Conservation (phyloP, 805 yeast genomes). For the Zygosaccharomyces siamensis region DNA sequence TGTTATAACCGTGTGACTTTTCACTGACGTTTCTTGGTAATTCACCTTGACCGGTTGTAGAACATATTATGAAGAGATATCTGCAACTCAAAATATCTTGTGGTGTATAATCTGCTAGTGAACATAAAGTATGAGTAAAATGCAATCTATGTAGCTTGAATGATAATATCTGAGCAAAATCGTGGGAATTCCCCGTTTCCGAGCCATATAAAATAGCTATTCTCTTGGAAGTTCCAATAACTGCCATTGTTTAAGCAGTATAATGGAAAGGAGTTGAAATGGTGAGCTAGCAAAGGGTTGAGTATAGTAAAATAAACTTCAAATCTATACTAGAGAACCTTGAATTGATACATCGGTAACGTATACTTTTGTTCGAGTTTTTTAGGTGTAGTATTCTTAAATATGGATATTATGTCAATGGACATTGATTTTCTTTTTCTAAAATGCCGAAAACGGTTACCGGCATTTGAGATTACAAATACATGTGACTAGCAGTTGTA, state of each 20-base stretch:
- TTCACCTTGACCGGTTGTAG: conserved; percentile 96
- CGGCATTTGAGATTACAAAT: neutral
- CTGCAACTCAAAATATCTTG: conserved; percentile 49
- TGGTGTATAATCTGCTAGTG: conserved; percentile 59
- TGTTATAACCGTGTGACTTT: conserved; percentile 14
- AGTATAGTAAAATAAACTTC: no score
- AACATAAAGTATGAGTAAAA: conserved; percentile 43
- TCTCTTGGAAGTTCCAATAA: conserved; percentile 22
- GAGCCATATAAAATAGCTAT: conserved; percentile 78
- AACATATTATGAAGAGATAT: conserved; percentile 47
- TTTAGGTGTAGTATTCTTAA: conserved; percentile 1
- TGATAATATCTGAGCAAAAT: conserved; percentile 64
- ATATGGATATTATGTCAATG: neutral
- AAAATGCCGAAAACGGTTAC: conserved; percentile 3
- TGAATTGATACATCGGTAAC: neutral
- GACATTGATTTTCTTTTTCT: neutral
- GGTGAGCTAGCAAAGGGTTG: neutral
- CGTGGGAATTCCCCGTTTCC: conserved; percentile 89
- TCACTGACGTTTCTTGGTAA: conserved; percentile 71
- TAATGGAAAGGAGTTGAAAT: neutral
- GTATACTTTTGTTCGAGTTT: neutral
- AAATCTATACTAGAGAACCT: no score
- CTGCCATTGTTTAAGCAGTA: conserved; percentile 1
- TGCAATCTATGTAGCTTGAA: conserved; percentile 51
- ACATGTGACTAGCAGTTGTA: neutral